These are phyloP conservation scores for Boletus speciosus DNA, from an alignment of 768 basidiomycete genomes.

Conservation along the genomic window DNA sequence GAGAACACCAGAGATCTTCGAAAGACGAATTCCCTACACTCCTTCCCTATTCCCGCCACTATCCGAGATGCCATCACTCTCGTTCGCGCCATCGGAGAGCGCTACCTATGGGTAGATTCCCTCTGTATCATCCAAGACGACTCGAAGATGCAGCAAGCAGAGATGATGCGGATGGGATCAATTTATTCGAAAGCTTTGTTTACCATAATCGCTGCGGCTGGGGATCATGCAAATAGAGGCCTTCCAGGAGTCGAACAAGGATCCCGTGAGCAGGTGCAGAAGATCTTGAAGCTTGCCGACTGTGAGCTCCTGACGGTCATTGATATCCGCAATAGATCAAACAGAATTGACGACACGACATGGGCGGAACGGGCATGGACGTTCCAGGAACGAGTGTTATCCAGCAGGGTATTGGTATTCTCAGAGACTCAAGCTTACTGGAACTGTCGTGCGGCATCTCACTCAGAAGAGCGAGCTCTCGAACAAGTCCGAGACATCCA, in stretches of 20 bases:
- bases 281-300: constrained; percentile 5
- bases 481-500: constrained; percentile 1
- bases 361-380: constrained; percentile 19
- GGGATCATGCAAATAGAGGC: constrained; percentile 7
- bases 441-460: constrained; percentile 7
- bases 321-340: neutral
- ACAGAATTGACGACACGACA: neutral
- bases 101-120: constrained; percentile 27
- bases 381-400: constrained; percentile 19
- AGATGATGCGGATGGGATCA: constrained; percentile 21
- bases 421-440: constrained; percentile 19
- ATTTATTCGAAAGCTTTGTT: constrained; percentile 18
- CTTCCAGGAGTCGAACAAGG: constrained; percentile 6
- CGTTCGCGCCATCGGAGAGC: constrained; percentile 17
- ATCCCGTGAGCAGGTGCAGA: constrained; percentile 8
- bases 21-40: neutral
- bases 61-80: constrained; percentile 24
- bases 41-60: constrained; percentile 15
- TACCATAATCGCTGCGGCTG: constrained; percentile 19
- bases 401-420: constrained; percentile 17
- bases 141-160: constrained; percentile 11
- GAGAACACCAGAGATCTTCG: constrained; percentile 6
- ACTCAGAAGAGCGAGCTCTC: constrained; percentile 13
- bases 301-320: constrained; percentile 13
- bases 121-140: constrained; percentile 24